Base-by-base conservation (phyloP, 805 yeast genomes). In the Saturnispora dispora region DNA sequence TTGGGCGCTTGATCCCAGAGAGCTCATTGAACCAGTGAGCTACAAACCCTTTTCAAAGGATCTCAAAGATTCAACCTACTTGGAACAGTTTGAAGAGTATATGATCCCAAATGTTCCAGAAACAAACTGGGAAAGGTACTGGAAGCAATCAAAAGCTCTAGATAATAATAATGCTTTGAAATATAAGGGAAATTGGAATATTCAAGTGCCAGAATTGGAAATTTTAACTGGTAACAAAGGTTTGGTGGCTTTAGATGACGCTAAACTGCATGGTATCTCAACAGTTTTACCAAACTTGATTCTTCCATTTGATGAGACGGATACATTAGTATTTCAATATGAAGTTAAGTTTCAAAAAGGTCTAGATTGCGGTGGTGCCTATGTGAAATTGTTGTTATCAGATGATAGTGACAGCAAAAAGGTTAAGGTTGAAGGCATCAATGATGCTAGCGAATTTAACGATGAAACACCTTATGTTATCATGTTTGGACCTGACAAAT, bases 401-500 rank as follows among this genome's bases (percentile, higher is more conserved):
- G 66, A 68, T 10, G 76, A 72, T 7, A 59, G 66, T 3, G 62
- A 66, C 15, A 71, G 67, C 39, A 59, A 50, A 2, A 30, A 51
- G 18, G 52, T 46, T 13, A 44, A 27, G 17, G 48, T 49, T 9
- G 15, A 27, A 27, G 39, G 28, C 10, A 42, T 48, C 8, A 40
- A 49, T 5, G 44, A 51, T 27, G 47, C 48, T 23, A 45, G 48
- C 5, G 77, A 78, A 53, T 84, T 88, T 71, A 73, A 71, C 57
- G 76, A 78, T 54, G 80, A 74, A 27, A 76, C 95, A 3, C 86
- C 89, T 2, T 88, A 84, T 69, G 88, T 85, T 66, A 70, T 90
- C 56, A 85, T 90, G 91, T 90, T 90, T 71, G 97, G 97, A 20
- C 97, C 97, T 43, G 97, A 90, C 68, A 80, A 77, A 64, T 90